Base-by-base conservation (phyloP, 2,329 filamentous ascomycete genomes). In the Epichloe glyceriae region DNA sequence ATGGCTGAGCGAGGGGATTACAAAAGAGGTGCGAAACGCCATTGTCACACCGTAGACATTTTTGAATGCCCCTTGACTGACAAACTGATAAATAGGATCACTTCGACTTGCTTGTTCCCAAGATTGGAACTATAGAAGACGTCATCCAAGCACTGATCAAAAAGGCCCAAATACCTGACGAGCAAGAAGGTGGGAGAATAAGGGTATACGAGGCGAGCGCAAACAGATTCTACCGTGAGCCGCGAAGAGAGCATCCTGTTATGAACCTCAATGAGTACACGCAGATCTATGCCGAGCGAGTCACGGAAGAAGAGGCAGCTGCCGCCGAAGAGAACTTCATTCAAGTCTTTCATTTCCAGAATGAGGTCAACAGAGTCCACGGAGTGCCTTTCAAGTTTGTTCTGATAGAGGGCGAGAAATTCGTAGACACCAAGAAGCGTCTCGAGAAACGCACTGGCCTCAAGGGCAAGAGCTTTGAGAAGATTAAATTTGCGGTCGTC, bases 401-500 rank as follows among this genome's bases (percentile, higher is more conserved):
- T 50, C 67, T 97, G 40, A 84, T 89, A 58, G 82, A 91, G 81
- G 86, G 82, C 50, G 93, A 98, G 66, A 74, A 76, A 39, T 97
- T 98, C 69, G 82, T 81, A 52, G 88, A 97, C 35, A 96, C 90
- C 42, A 96, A 91, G 72, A 88, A 95, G 70, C 82, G 93, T n/a
- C 73, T 98, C 4, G 90, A 93, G 59, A 91, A 90, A 67, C 79
- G 91, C 53, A 95, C 88, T 0, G 90, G 90, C 26, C 83, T 98
- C 70, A 96, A 96, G 69, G 94, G 93, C 67, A 98, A 98, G 74
- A 88, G 88, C 57, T 90, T 98, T 58, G 91, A 98, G 68, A 97
- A 97, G 75, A 93, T 98, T 68, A 96, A 94, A 68, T 96, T 98
- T 72, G 86, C 89, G 6, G 69, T 95, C 34, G 78, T 96, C 48